Evolutionary conservation across 2,329 filamentous ascomycete genomes (phyloP).

Genomic region (Cercospora zeina): DNA sequence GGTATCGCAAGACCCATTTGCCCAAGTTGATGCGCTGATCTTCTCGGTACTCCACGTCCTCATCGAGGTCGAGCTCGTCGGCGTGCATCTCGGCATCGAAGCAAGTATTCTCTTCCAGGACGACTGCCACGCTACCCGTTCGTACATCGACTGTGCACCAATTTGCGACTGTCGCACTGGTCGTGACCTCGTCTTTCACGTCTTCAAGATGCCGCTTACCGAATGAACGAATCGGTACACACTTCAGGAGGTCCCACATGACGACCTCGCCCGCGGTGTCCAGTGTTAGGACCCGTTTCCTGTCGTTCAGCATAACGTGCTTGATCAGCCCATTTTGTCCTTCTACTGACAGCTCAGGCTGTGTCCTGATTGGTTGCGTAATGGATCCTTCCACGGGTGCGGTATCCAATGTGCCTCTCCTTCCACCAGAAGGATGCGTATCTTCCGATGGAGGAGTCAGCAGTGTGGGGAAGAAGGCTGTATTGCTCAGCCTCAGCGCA

Average conservation of each 20-base stretch:
- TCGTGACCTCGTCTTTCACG: conserved; percentile 83
- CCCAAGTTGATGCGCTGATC: conserved; percentile 96
- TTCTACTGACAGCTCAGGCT: conserved; percentile 67
- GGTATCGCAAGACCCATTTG: conserved; percentile 91
- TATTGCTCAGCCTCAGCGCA: conserved; percentile 80
- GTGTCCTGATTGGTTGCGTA: conserved; percentile 43
- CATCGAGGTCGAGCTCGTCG: conserved; percentile 75
- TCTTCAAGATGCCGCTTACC: conserved; percentile 93
- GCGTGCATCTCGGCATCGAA: conserved; percentile 98
- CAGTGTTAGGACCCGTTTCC: conserved; percentile 81
- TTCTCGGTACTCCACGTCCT: conserved; percentile 78
- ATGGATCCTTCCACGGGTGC: conserved; percentile 32
- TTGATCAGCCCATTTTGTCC: conserved; percentile 95
- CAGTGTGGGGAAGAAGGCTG: conserved; percentile 67
- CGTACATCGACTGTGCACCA: conserved; percentile 96
- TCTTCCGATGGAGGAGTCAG: conserved; percentile 44
- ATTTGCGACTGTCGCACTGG: conserved; percentile 81
- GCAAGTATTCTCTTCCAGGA: conserved; percentile 90
- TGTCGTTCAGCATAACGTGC: conserved; percentile 86
- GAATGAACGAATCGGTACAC: conserved; percentile 83
- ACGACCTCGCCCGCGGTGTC: conserved; percentile 95
- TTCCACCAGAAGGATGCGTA: conserved; percentile 37
- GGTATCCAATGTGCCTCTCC: conserved; percentile 59
- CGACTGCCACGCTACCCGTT: conserved; percentile 86
- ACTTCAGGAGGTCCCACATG: conserved; percentile 90